These are phyloP conservation scores for Paraphaeosphaeria sporulosa DNA, from an alignment of 2,329 filamentous ascomycete species.

Conservation along the genomic window DNA sequence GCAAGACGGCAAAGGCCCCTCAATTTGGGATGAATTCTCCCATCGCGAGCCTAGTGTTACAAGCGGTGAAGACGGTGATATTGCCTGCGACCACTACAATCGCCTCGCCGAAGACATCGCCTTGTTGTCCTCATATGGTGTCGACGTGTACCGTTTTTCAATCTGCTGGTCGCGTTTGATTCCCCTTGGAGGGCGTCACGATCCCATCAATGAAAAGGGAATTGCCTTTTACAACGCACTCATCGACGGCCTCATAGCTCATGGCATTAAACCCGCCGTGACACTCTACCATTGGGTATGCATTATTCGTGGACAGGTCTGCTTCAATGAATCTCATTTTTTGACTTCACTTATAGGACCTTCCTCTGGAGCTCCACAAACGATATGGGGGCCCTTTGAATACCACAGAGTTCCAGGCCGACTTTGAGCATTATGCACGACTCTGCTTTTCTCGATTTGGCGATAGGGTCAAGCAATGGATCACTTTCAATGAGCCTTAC, in stretches of 20 bases:
- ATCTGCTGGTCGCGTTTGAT: slow-evolving; percentile 26
- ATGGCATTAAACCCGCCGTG: slow-evolving; percentile 21
- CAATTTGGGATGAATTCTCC: slow-evolving; percentile 53
- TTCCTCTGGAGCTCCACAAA: slow-evolving; percentile 20
- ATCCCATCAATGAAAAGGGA: slow-evolving; percentile 23
- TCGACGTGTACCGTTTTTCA: slow-evolving; percentile 26
- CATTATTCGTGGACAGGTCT: not conserved
- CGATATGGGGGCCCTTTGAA: slow-evolving; percentile 26
- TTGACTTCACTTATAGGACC: slow-evolving; percentile 7
- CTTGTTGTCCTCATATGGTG: slow-evolving; percentile 20
- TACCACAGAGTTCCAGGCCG: slow-evolving; percentile 30
- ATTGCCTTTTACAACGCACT: slow-evolving; percentile 22
- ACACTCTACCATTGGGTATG: slow-evolving; percentile 26
- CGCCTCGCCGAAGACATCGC: slow-evolving; percentile 54
- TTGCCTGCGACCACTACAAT: slow-evolving; percentile 49
- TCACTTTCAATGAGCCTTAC: slow-evolving; percentile 53
- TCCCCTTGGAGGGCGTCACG: slow-evolving; percentile 21
- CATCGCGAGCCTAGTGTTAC: slow-evolving; percentile 72
- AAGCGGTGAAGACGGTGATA: slow-evolving; percentile 49
- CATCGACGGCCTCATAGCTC: slow-evolving; percentile 20
- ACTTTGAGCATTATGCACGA: slow-evolving; percentile 48
- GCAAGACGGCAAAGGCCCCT: slow-evolving; percentile 51
- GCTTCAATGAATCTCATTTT: not conserved
- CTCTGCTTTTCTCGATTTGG: slow-evolving; percentile 48
- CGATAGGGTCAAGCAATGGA: slow-evolving; percentile 50